Conservation (phyloP, 1,139 yeast species). For the Geotrichum reessii region DNA sequence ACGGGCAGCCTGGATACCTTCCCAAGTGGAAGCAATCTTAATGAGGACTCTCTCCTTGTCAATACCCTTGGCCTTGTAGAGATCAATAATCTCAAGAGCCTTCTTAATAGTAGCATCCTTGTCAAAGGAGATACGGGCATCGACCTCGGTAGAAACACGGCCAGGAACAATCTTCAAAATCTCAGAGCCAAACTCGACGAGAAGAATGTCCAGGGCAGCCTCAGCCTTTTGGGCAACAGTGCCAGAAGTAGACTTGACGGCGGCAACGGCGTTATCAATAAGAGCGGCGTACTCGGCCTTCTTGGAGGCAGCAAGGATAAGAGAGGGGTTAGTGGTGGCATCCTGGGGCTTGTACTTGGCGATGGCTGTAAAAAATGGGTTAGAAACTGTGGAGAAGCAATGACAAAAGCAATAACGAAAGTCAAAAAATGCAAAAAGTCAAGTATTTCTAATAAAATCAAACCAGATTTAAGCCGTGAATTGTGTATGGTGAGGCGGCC, state of each 20-base stretch:
- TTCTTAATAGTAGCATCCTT: constrained; percentile 87
- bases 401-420: too few relatives aligned
- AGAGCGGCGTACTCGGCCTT: constrained; percentile 83
- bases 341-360: constrained; percentile 98
- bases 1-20: constrained; percentile 98
- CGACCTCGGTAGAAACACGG: constrained; percentile 98
- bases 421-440: neutral
- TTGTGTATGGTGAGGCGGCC: neutral
- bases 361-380: constrained; percentile 44
- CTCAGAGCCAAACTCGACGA: constrained; percentile 94
- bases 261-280: constrained; percentile 84
- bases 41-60: constrained; percentile 84
- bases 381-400: neutral
- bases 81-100: constrained; percentile 80
- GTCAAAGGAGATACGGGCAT: constrained; percentile 94
- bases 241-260: constrained; percentile 55
- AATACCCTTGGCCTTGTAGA: constrained; percentile 81
- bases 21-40: constrained; percentile 97
- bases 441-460: neutral
- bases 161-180: constrained; percentile 96
- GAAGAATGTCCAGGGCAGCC: constrained; percentile 81
- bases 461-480: neutral
- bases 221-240: constrained; percentile 59
- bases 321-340: constrained; percentile 98
- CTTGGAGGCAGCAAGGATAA: constrained; percentile 92